Evolutionary conservation across 1,284 basidiomycete genomes (phyloP).

Genomic region (Naganishia cerealis): DNA sequence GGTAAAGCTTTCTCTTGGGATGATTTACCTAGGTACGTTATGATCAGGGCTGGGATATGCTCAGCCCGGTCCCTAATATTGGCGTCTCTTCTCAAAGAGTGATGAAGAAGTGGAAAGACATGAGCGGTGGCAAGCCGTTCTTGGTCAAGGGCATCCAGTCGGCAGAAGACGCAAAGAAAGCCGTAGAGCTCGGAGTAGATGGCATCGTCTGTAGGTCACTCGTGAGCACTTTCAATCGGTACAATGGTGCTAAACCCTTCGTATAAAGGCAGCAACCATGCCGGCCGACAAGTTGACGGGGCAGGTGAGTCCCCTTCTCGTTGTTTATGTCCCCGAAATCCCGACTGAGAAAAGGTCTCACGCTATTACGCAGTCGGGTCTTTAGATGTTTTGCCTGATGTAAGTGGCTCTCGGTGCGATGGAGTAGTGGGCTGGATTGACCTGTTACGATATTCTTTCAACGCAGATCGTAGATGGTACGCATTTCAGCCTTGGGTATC

Average conservation of each 20-base stretch:
- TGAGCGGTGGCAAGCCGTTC: constrained; percentile 61
- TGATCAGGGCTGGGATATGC: constrained; percentile 53
- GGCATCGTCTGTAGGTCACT: constrained; percentile 63
- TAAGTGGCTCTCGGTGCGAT: constrained; percentile 22
- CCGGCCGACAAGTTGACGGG: constrained; percentile 78
- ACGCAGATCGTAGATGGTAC: constrained; percentile 56
- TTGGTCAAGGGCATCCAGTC: constrained; percentile 66
- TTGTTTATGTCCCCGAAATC: not conserved
- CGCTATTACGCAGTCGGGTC: constrained; percentile 58
- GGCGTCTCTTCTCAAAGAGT: not conserved
- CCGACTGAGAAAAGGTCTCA: not conserved
- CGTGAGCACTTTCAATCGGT: not conserved
- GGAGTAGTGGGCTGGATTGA: not conserved
- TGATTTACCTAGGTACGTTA: constrained; percentile 54
- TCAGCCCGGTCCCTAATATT: not conserved
- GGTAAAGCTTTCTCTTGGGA: constrained; percentile 20
- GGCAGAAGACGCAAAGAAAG: constrained; percentile 67
- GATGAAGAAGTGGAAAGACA: constrained; percentile 59
- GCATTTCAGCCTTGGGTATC: constrained; percentile 49
- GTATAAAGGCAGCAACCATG: constrained; percentile 69
- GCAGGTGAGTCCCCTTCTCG: constrained; percentile 46
- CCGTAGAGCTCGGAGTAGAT: constrained; percentile 65
- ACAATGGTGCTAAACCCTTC: not conserved
- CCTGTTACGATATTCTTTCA: not conserved
- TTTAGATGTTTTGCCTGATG: constrained; percentile 64